Evolutionary conservation across 2,329 filamentous ascomycete genomes (phyloP).

Genomic region (Trichoderma endophyticum): DNA sequence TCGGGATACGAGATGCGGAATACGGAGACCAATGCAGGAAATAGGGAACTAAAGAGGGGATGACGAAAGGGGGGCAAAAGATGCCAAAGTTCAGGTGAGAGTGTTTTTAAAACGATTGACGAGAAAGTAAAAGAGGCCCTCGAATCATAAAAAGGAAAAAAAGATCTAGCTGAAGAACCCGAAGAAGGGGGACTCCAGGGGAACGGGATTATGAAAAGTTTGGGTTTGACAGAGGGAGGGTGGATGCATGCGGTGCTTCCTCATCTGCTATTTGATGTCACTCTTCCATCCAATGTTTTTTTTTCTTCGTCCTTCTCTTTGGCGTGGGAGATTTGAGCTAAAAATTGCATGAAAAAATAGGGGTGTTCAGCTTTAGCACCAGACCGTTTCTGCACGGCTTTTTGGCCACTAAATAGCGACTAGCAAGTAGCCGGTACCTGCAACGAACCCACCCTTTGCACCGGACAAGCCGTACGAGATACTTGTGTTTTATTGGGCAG

Average conservation of each 20-base stretch:
- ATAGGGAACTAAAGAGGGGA: constrained; percentile 11
- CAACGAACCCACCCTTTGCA: not conserved
- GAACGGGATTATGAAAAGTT: not conserved
- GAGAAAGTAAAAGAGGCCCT: not conserved
- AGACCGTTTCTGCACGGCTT: not conserved
- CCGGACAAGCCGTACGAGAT: not conserved
- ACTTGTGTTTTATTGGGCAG: not conserved
- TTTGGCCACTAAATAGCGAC: not conserved
- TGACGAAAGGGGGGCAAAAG: not conserved
- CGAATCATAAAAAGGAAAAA: not conserved
- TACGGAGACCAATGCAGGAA: not conserved
- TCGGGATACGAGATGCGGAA: not conserved
- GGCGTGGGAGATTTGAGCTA: not conserved
- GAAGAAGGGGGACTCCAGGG: not conserved
- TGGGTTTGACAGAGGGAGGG: not conserved
- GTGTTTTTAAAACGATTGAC: constrained; percentile 11
- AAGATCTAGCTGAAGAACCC: not conserved
- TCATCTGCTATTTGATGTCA: constrained; percentile 2
- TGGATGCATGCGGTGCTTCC: constrained; percentile 10
- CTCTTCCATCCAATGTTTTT: not conserved
- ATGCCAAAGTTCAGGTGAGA: not conserved
- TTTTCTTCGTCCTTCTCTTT: not conserved
- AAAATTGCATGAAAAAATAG: not conserved
- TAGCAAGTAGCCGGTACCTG: not conserved
- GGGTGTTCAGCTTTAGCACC: not conserved